Conservation (phyloP, 441 rosid genomes). For the Melastoma candidum region DNA sequence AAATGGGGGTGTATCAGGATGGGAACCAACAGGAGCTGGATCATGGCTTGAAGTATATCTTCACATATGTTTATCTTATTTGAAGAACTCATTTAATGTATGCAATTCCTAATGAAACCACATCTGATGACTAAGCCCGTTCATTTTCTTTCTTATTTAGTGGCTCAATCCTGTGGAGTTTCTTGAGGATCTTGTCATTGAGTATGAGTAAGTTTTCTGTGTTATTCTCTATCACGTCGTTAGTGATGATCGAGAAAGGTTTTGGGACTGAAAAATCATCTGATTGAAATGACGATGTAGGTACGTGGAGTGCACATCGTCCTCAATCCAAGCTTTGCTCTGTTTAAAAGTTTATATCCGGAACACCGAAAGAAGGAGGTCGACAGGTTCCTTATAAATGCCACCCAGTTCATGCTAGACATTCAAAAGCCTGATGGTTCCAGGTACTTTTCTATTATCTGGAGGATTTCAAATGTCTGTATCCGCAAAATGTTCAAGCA, state of each 20-base stretch:
- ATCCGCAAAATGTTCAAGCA: neutral
- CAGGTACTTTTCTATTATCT: slow-evolving; percentile 17
- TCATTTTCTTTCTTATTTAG: too few relatives aligned
- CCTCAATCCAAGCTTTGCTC: too few relatives aligned
- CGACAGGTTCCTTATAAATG: slow-evolving; percentile 23
- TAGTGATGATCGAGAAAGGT: too few relatives aligned
- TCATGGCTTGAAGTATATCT: slow-evolving; percentile 25
- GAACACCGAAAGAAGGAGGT: slow-evolving; percentile 24
- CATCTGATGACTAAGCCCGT: neutral
- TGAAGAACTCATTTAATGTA: neutral
- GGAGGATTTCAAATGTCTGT: neutral
- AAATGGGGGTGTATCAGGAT: slow-evolving; percentile 29
- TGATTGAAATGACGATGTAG: too few relatives aligned
- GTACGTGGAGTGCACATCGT: too few relatives aligned
- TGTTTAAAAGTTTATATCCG: slow-evolving; percentile 13
- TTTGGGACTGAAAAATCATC: too few relatives aligned
- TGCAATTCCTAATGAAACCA: neutral
- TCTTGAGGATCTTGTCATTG: too few relatives aligned
- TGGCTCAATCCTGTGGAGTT: too few relatives aligned
- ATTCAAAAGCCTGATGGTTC: slow-evolving; percentile 35
- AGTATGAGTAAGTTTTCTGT: too few relatives aligned
- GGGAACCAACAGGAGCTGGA: slow-evolving; percentile 28
- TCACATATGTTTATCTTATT: neutral
- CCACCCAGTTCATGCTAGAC: slow-evolving; percentile 22
- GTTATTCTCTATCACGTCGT: too few relatives aligned